phyloP scores from a whole-genome alignment of 139 green algal genomes.

The Closterium sp. region DNA sequence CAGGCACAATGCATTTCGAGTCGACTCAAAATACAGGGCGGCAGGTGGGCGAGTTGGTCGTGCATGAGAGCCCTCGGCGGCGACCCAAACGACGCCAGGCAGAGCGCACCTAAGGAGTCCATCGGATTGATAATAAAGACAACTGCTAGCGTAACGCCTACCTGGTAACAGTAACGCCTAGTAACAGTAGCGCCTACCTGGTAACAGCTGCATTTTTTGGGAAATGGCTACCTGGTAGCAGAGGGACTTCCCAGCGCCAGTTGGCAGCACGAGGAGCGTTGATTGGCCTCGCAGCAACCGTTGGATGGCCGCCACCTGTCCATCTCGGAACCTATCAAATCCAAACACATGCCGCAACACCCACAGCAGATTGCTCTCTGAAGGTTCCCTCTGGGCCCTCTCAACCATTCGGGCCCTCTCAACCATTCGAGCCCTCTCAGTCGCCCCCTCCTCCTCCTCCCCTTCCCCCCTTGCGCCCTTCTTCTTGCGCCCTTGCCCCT shows the following conservation, averaged over 20 bases:
- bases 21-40: no score
- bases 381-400: not conserved
- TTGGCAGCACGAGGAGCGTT: conserved; percentile 84
- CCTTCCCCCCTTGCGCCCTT: not conserved
- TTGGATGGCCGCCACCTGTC: conserved; percentile 74
- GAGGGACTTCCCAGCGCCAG: conserved; percentile 85
- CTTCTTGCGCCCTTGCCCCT: not conserved
- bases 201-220: no score
- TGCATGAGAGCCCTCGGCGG: no score
- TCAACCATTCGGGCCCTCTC: not conserved
- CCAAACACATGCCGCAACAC: conserved; percentile 60
- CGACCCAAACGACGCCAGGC: no score
- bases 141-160: no score
- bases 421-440: not conserved
- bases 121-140: no score
- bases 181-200: not conserved
- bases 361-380: conserved; percentile 27
- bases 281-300: conserved; percentile 67
- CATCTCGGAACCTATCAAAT: conserved; percentile 68
- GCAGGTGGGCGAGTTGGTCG: no score
- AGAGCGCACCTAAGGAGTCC: no score
- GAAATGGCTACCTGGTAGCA: conserved; percentile 68
- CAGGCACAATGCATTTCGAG: not conserved
- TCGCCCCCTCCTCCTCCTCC: not conserved
- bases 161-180: not conserved